A percentile compares a stretch with the other conserved stretches of the same genome.
Conservation (phyloP, 192 early-diverging fungal genomes). For the Funneliformis mosseae region DNA sequence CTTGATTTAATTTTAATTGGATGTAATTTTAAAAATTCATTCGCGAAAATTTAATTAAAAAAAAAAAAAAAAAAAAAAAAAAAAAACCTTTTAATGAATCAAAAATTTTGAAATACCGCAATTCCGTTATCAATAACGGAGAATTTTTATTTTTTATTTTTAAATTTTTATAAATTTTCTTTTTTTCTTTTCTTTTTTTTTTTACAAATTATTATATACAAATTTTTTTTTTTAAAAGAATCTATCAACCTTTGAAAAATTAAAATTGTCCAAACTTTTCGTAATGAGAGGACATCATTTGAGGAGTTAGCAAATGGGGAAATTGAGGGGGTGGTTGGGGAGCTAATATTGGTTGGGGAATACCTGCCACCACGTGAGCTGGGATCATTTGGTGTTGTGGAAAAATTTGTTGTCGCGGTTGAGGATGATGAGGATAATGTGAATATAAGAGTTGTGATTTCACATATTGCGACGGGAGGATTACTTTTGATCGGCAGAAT, state of each 20-base stretch:
- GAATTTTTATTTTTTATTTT: no score
- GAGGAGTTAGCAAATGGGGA: not conserved
- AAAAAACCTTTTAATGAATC: no score
- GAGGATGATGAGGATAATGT: not conserved
- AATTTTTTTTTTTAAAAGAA: not conserved
- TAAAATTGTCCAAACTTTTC: not conserved
- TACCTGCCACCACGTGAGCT: not conserved
- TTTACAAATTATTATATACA: not conserved
- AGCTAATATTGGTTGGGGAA: not conserved
- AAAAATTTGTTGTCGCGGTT: not conserved
- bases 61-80: no score
- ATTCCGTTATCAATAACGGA: no score
- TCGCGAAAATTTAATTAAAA: no score
- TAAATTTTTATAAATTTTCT: no score
- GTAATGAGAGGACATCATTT: not conserved
- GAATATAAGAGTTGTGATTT: not conserved
- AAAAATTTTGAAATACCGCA: no score
- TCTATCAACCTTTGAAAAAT: not conserved
- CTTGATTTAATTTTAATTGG: no score
- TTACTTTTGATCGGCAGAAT: no score
- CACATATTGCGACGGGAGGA: no score
- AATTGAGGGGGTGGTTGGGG: not conserved
- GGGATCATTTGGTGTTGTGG: not conserved
- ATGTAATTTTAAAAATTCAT: no score
- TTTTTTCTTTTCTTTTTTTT: no score